phyloP scores from a whole-genome alignment of 2,329 filamentous ascomycete species.

The Beauveria varroae region DNA sequence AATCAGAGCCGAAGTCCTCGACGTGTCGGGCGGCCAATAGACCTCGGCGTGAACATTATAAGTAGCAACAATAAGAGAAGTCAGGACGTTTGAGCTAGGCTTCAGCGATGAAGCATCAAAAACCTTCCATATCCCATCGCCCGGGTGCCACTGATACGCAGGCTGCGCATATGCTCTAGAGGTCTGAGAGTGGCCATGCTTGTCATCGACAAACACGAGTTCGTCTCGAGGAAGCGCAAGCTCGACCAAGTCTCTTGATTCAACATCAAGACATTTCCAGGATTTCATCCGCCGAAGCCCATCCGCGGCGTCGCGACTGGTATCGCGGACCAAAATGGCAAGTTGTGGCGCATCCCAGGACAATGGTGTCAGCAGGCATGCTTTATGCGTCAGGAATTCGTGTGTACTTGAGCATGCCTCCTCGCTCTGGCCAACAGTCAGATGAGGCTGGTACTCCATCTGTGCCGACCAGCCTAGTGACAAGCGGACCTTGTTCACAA shows the following conservation, averaged over 20 bases:
- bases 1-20: conserved; percentile 36
- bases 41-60: conserved; percentile 50
- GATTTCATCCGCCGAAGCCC: conserved; percentile 44
- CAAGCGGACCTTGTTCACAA: conserved; percentile 22
- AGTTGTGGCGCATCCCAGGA: conserved; percentile 42
- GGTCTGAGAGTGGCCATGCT: neutral
- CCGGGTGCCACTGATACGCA: neutral
- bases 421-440: conserved; percentile 54
- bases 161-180: neutral
- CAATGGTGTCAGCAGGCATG: conserved; percentile 37
- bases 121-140: neutral
- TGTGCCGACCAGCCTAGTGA: conserved; percentile 25
- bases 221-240: conserved; percentile 2
- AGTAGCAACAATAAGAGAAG: conserved; percentile 34
- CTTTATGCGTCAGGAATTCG: conserved; percentile 45
- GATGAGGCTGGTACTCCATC: conserved; percentile 34
- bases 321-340: conserved; percentile 45
- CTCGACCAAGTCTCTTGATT: neutral
- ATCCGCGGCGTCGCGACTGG: conserved; percentile 20
- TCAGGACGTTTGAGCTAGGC: neutral
- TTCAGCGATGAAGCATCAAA: neutral
- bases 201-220: neutral
- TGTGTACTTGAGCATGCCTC: conserved; percentile 37
- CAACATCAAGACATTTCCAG: conserved; percentile 43
- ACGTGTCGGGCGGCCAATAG: conserved; percentile 33